Conservation (phyloP, 371 early-diverging fungal genomes). For the Umbelopsis sp. region DNA sequence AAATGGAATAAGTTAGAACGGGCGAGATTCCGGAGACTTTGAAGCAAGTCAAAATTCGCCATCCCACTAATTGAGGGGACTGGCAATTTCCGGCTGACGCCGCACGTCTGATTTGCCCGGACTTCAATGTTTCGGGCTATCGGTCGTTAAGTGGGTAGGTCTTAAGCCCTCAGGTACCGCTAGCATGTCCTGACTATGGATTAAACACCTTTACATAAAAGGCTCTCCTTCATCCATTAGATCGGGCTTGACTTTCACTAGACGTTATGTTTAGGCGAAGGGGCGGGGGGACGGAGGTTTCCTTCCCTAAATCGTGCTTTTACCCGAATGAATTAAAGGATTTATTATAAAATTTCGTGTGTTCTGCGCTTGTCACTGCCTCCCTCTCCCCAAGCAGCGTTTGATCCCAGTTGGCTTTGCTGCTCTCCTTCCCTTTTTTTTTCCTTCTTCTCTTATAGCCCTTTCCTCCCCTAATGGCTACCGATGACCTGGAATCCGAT, state of each 20-base stretch:
- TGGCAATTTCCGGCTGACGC: no score
- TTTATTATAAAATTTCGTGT: no score
- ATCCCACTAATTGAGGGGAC: no score
- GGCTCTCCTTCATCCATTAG: neutral
- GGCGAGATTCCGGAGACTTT: neutral
- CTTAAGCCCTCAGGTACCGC: no score
- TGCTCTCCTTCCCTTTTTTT: constrained; percentile 18
- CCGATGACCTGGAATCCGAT: constrained; percentile 34
- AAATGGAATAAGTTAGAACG: neutral
- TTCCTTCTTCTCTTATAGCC: neutral
- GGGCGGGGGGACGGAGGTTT: constrained; percentile 6
- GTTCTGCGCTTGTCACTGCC: no score
- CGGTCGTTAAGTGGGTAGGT: no score
- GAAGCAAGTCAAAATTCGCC: neutral
- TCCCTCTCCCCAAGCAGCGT: constrained; percentile 12
- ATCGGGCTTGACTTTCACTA: neutral
- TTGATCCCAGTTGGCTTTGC: neutral
- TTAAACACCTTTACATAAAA: no score
- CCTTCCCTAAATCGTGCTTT: neutral
- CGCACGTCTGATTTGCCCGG: no score
- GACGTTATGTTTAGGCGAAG: neutral
- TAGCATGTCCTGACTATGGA: no score
- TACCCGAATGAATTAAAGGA: neutral
- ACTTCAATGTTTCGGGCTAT: no score
- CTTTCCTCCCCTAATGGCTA: constrained; percentile 5